phyloP scores from a whole-genome alignment of 345 rosid species.

The Brassica rapa region DNA sequence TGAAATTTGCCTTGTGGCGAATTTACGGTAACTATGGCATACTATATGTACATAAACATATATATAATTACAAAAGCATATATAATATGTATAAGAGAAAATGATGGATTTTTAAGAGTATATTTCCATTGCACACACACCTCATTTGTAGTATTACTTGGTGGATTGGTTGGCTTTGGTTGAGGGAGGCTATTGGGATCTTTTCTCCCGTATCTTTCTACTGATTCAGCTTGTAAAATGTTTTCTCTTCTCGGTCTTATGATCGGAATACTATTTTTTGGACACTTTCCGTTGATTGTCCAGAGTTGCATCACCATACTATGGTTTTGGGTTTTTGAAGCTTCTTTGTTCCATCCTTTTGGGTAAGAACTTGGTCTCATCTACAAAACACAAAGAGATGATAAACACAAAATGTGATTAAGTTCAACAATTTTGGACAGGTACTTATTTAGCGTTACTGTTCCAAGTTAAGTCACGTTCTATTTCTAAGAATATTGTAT shows the following conservation, averaged over 20 bases:
- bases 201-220: not conserved
- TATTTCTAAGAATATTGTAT: not conserved
- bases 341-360: not conserved
- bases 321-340: not conserved
- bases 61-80: not conserved
- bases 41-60: not conserved
- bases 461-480: not conserved
- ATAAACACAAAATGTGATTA: not conserved
- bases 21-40: not conserved
- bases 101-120: not conserved
- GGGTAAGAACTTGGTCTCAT: conserved; percentile 29
- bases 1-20: not conserved
- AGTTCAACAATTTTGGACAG: not conserved
- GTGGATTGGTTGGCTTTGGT: not conserved
- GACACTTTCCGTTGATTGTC: conserved; percentile 10
- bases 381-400: not conserved
- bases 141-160: not conserved
- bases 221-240: not conserved
- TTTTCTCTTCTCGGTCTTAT: conserved; percentile 19
- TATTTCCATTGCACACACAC: not conserved
- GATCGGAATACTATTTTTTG: conserved; percentile 17
- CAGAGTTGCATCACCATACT: conserved; percentile 11
- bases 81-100: not conserved
- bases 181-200: not conserved
- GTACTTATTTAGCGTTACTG: not conserved